phyloP scores from a whole-genome alignment of 768 basidiomycete species.

The Suillus clintonianus region DNA sequence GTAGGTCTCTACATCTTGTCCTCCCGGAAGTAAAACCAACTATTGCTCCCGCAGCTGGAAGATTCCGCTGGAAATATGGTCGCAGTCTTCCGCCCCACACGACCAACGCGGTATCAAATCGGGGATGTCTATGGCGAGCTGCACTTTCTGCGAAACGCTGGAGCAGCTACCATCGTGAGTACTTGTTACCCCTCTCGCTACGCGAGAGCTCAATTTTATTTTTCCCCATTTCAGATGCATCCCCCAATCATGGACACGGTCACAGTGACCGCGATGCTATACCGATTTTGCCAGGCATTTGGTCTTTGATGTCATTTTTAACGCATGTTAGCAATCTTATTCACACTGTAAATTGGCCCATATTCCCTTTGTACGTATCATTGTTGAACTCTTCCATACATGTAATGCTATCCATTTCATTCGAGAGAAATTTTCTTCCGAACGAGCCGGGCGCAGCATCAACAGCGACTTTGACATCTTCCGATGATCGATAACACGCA shows the following conservation, averaged over 20 bases:
- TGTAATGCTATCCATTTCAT: constrained; percentile 34
- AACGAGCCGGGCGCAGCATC: constrained; percentile 20
- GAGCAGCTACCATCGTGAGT: constrained; percentile 78
- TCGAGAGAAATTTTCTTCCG: constrained; percentile 24
- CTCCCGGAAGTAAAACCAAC: constrained; percentile 7
- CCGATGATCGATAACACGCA: constrained; percentile 25
- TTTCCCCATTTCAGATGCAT: constrained; percentile 58
- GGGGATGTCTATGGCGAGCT: constrained; percentile 88
- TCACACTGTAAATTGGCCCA: constrained; percentile 33
- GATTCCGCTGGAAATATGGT: constrained; percentile 69
- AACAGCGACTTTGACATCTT: constrained; percentile 13
- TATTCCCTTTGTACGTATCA: constrained; percentile 31
- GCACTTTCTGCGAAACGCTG: constrained; percentile 77
- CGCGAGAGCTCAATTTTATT: constrained; percentile 24
- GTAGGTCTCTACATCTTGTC: constrained; percentile 40
- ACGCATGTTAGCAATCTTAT: constrained; percentile 19
- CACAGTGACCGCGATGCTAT: constrained; percentile 82
- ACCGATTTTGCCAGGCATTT: constrained; percentile 68
- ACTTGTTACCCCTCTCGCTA: constrained; percentile 15
- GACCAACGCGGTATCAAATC: constrained; percentile 78
- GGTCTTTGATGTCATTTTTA: constrained; percentile 39
- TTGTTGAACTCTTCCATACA: constrained; percentile 25
- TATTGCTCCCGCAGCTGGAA: constrained; percentile 54
- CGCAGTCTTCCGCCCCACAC: constrained; percentile 79
- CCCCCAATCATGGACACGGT: constrained; percentile 91